phyloP scores from a whole-genome alignment of 2,329 filamentous ascomycete genomes.

The Aaosphaeria arxii region DNA sequence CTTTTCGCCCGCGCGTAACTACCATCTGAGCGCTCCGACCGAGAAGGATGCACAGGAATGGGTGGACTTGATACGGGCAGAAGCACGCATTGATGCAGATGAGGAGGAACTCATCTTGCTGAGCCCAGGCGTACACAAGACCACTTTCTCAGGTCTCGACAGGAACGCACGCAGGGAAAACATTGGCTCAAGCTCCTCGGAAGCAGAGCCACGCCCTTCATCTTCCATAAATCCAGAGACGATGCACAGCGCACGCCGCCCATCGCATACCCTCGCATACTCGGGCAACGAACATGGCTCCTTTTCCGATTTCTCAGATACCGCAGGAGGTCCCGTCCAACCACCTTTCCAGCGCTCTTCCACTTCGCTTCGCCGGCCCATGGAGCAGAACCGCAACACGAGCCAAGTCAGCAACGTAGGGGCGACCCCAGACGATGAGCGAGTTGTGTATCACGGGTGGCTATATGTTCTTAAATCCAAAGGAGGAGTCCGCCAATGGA shows the following conservation, averaged over 20 bases:
- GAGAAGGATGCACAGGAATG: conserved; percentile 78
- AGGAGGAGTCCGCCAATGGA: conserved; percentile 86
- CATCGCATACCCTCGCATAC: conserved; percentile 62
- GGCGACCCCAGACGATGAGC: conserved; percentile 63
- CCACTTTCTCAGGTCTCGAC: conserved; percentile 44
- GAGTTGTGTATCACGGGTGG: conserved; percentile 92
- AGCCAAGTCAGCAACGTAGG: conserved; percentile 61
- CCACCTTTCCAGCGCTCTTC: conserved; percentile 49
- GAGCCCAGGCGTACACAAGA: conserved; percentile 58
- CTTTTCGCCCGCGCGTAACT: conserved; percentile 88
- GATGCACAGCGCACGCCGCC: conserved; percentile 46
- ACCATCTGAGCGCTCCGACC: conserved; percentile 76
- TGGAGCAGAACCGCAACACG: conserved; percentile 47
- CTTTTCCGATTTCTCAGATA: conserved; percentile 84
- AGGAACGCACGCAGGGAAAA: conserved; percentile 19
- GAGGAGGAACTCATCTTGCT: conserved; percentile 79
- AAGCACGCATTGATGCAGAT: conserved; percentile 82
- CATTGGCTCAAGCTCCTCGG: conserved; percentile 45
- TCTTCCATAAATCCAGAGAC: conserved; percentile 23
- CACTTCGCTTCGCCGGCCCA: conserved; percentile 35
- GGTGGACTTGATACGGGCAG: conserved; percentile 75
- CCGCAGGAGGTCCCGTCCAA: conserved; percentile 44
- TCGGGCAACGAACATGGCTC: conserved; percentile 69
- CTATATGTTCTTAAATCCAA: conserved; percentile 81
- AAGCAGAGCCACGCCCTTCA: conserved; percentile 37